Evolutionary conservation across 1,284 basidiomycete genomes (phyloP).

Genomic region (Cryptococcus sp.): DNA sequence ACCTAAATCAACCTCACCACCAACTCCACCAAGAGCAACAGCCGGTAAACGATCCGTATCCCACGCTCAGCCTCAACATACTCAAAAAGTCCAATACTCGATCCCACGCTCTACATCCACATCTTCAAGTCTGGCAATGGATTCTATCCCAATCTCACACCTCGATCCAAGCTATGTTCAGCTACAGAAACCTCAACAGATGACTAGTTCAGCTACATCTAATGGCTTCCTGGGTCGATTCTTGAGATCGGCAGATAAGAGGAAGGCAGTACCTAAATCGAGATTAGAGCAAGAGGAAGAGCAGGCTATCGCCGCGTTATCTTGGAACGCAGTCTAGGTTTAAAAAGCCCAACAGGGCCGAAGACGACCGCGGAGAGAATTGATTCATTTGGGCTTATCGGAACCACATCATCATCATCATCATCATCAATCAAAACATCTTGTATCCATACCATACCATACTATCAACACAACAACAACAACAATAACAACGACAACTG

Average conservation of each 20-base stretch:
- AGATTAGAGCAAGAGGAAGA: constrained; percentile 26
- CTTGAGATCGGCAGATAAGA: constrained; percentile 28
- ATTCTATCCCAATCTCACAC: not conserved
- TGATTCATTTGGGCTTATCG: not conserved
- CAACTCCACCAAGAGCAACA: constrained; percentile 7
- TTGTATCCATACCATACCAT: not conserved
- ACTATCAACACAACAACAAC: not conserved
- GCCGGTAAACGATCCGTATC: constrained; percentile 7
- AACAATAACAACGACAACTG: not conserved
- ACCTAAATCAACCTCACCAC: constrained; percentile 24
- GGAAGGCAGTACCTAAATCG: constrained; percentile 8
- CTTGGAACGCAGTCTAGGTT: constrained; percentile 23
- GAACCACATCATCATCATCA: not conserved
- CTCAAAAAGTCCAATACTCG: not conserved
- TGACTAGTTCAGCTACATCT: not conserved
- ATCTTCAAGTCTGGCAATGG: not conserved
- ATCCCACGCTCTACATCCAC: not conserved
- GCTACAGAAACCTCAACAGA: not conserved
- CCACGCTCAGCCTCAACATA: constrained; percentile 3
- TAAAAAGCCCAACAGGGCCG: not conserved
- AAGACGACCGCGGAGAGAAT: not conserved
- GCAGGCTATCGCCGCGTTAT: constrained; percentile 25
- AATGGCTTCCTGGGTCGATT: constrained; percentile 10
- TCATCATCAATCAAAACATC: not conserved
- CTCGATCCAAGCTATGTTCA: not conserved